phyloP scores from a whole-genome alignment of 2,329 filamentous ascomycete species.

The Penicillium sp. region DNA sequence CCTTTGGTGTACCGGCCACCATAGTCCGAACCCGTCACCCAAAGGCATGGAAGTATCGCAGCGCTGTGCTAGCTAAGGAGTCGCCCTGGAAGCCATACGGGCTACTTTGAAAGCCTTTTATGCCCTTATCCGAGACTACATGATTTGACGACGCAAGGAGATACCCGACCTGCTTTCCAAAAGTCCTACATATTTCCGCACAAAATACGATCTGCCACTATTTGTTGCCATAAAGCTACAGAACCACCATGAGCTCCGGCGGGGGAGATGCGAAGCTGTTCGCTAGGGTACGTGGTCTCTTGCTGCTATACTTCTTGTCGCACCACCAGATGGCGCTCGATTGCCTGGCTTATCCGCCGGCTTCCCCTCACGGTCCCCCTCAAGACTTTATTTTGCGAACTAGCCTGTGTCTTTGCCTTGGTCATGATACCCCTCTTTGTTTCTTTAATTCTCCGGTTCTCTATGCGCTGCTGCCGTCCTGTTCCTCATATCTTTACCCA shows the following conservation, averaged over 20 bases:
- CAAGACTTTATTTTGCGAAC: slow-evolving; percentile 7
- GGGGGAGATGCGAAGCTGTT: slow-evolving; percentile 99
- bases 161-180: not conserved
- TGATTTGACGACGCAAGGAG: slow-evolving; percentile 22
- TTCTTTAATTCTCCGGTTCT: slow-evolving; percentile 14
- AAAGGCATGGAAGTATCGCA: slow-evolving; percentile 29
- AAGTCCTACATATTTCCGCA: slow-evolving; percentile 7
- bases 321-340: slow-evolving; percentile 11
- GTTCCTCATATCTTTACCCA: not conserved
- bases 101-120: slow-evolving; percentile 10
- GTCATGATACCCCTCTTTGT: slow-evolving; percentile 19
- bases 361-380: slow-evolving; percentile 17
- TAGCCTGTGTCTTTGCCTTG: slow-evolving; percentile 10
- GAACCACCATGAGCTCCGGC: slow-evolving; percentile 62
- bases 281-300: slow-evolving; percentile 75
- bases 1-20: slow-evolving; percentile 2
- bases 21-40: slow-evolving; percentile 10
- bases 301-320: slow-evolving; percentile 29
- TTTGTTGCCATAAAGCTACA: slow-evolving; percentile 14
- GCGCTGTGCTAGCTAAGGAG: slow-evolving; percentile 29
- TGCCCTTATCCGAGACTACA: slow-evolving; percentile 21
- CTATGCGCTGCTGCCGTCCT: slow-evolving; percentile 2
- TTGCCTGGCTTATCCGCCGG: slow-evolving; percentile 18
- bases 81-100: slow-evolving; percentile 18
- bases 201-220: slow-evolving; percentile 10